phyloP scores from a whole-genome alignment of 495 filamentous ascomycete species.

The Penicillium macrosclerotiorum region DNA sequence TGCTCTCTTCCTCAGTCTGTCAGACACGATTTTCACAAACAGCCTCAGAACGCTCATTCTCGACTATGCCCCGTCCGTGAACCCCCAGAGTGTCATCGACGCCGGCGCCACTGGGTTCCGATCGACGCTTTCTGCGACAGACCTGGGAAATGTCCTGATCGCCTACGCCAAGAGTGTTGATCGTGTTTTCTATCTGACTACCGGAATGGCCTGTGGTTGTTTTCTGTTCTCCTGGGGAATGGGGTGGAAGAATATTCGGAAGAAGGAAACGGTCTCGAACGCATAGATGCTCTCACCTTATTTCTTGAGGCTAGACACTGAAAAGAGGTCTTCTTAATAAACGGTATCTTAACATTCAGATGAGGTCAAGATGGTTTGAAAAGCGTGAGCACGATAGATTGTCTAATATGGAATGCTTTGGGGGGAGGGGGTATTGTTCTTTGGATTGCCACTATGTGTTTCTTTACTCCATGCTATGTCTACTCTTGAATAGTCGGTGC shows the following conservation, averaged over 20 bases:
- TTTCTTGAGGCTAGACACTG: too few relatives aligned
- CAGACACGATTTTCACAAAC: not conserved
- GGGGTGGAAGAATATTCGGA: slow-evolving; percentile 7
- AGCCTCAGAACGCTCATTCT: not conserved
- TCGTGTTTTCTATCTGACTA: slow-evolving; percentile 6
- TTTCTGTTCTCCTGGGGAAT: slow-evolving; percentile 2
- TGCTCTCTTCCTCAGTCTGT: not conserved
- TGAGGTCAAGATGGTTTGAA: too few relatives aligned
- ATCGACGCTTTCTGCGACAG: slow-evolving; percentile 40
- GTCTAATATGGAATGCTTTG: too few relatives aligned
- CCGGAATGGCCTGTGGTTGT: not conserved
- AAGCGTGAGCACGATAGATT: too few relatives aligned
- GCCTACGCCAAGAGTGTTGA: slow-evolving; percentile 52
- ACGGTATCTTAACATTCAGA: too few relatives aligned
- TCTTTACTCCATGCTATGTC: too few relatives aligned
- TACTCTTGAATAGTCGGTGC: too few relatives aligned
- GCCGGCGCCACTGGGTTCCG: slow-evolving; percentile 9
- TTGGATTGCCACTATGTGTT: too few relatives aligned
- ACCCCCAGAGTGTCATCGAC: not conserved
- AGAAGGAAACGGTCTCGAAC: too few relatives aligned
- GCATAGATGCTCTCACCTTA: too few relatives aligned
- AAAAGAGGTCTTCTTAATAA: too few relatives aligned
- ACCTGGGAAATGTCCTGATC: slow-evolving; percentile 48
- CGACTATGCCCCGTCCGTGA: slow-evolving; percentile 26
- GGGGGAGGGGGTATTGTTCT: too few relatives aligned